Evolutionary conservation across 139 green algal genomes (phyloP), one percentile per base, ranked within the genome.

Genomic region (Desmodesmus armatus): DNA sequence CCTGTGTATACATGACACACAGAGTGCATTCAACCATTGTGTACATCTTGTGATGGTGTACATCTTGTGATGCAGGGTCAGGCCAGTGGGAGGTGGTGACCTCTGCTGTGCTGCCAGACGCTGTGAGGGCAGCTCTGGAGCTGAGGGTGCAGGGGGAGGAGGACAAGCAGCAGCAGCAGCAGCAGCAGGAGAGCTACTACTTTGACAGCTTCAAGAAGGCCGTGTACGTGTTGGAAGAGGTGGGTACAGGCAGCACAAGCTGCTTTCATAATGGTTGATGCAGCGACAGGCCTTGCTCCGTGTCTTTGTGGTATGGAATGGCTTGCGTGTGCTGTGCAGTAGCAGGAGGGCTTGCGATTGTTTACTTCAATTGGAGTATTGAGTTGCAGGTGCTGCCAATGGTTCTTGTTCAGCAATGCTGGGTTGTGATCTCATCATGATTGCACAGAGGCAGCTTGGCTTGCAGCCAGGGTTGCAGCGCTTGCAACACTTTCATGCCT

Each of bases 211-310:
- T 80, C 49, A 86, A 78, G 53, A 5, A 39, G 9, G 71, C 73
- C 69, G 69, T 86, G 1, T 87, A 87, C 19, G n/a, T n/a, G 6
- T 33, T 25, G 19, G 82, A 82, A 29, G 70, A 80, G 82, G 49
- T 82, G 53, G 31, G 49, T 67, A 19, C n/a, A n/a, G n/a, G n/a
- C n/a, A n/a, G n/a, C n/a, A n/a, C n/a, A n/a, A n/a, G n/a, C n/a
- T n/a, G n/a, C n/a, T n/a, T n/a, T n/a, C n/a, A n/a, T n/a, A n/a
- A n/a, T n/a, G n/a, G n/a, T n/a, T n/a, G n/a, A n/a, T n/a, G n/a
- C n/a, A n/a, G n/a, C n/a, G n/a, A n/a, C n/a, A n/a, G n/a, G n/a
- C n/a, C n/a, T n/a, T n/a, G n/a, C n/a, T n/a, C n/a, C n/a, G n/a
- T n/a, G n/a, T n/a, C n/a, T n/a, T n/a, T n/a, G n/a, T n/a, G n/a